phyloP scores from a whole-genome alignment of 225 moss, liverwort and hornwort species.

The Pseudisothecium myosuroides region DNA sequence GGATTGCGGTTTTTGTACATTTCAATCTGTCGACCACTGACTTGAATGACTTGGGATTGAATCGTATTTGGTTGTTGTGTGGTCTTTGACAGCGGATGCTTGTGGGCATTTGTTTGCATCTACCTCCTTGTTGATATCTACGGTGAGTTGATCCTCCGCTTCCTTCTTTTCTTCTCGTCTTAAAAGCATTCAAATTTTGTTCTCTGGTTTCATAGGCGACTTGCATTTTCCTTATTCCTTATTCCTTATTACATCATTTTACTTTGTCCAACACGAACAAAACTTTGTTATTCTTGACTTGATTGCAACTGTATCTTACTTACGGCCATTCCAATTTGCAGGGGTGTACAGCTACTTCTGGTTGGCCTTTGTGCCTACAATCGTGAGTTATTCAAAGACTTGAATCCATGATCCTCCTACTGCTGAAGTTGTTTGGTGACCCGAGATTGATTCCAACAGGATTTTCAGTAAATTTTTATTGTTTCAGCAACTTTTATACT shows the following conservation, averaged over 20 bases:
- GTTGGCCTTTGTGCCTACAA: slow-evolving; percentile 77
- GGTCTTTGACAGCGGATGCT: slow-evolving; percentile 9
- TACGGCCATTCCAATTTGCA: slow-evolving; percentile 8
- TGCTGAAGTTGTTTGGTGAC: not conserved
- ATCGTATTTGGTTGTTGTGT: not conserved
- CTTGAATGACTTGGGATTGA: not conserved
- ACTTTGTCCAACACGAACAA: not conserved
- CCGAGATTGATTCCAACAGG: not conserved
- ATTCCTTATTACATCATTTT: not conserved
- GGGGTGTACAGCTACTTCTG: slow-evolving; percentile 93
- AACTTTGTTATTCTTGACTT: not conserved
- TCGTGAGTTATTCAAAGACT: slow-evolving; percentile 31
- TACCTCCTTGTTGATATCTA: slow-evolving; percentile 33
- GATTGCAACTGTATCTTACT: not conserved
- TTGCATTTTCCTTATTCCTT: not conserved
- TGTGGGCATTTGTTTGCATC: slow-evolving; percentile 48
- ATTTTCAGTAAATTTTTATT: not conserved
- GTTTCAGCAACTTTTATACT: not conserved
- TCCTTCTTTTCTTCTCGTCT: not conserved
- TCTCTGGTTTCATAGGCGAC: not conserved
- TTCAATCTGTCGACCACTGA: not conserved
- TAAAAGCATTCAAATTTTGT: not conserved
- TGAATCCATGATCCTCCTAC: too few relatives aligned
- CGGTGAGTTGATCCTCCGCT: not conserved
- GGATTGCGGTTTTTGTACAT: not conserved